phyloP scores from a whole-genome alignment of 176 grass and related monocot species.

The Avena sativa region DNA sequence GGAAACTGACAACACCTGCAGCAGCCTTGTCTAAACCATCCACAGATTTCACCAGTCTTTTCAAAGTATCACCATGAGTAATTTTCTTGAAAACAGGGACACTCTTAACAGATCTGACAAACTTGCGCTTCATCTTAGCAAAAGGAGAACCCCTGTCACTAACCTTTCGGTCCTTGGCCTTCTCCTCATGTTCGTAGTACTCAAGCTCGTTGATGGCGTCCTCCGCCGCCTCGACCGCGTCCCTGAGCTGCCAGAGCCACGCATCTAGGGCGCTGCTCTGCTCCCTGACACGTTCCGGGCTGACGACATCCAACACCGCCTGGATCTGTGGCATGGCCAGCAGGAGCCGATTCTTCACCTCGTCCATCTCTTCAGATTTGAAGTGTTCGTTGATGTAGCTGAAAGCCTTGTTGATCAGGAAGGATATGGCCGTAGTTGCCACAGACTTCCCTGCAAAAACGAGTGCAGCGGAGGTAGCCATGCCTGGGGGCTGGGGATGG shows the following conservation, averaged over 20 bases:
- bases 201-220: slow-evolving; percentile 46
- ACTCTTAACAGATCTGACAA: slow-evolving; percentile 35
- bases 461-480: not conserved
- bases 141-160: not conserved
- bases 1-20: not conserved
- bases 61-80: not conserved
- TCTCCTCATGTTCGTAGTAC: slow-evolving; percentile 36
- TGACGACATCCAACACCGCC: slow-evolving; percentile 23
- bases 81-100: not conserved
- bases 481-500: no score
- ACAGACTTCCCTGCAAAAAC: slow-evolving; percentile 22
- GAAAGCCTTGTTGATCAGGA: slow-evolving; percentile 29
- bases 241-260: slow-evolving; percentile 55
- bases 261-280: slow-evolving; percentile 29
- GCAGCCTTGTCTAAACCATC: slow-evolving; percentile 14
- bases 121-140: slow-evolving; percentile 15
- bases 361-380: not conserved
- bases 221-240: slow-evolving; percentile 37
- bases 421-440: slow-evolving; percentile 26
- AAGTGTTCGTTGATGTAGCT: not conserved
- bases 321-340: slow-evolving; percentile 33
- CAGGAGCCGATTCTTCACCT: not conserved
- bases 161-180: slow-evolving; percentile 3
- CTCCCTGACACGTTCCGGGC: not conserved
- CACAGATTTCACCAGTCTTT: slow-evolving; percentile 8